phyloP scores from a whole-genome alignment of 441 rosid genomes.

The Hura crepitans region DNA sequence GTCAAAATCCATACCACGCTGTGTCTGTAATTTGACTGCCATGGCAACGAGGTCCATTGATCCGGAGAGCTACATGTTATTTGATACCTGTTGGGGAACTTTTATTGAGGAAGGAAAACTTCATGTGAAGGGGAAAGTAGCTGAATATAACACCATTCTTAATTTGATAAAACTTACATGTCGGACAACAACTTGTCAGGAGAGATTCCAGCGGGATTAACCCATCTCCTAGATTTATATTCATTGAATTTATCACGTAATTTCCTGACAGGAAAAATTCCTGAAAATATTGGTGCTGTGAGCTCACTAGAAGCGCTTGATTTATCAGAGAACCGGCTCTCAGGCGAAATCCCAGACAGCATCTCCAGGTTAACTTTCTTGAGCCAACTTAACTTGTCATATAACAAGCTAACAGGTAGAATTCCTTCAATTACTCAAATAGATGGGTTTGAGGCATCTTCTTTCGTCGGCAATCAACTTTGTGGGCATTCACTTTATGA shows the following conservation, averaged over 20 bases:
- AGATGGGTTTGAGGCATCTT: neutral
- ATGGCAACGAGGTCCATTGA: neutral
- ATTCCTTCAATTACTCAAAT: slow-evolving; percentile 20
- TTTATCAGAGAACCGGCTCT: too few relatives aligned
- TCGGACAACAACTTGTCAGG: too few relatives aligned
- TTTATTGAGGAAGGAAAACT: neutral
- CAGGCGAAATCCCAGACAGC: neutral
- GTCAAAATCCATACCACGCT: neutral
- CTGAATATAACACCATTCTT: too few relatives aligned
- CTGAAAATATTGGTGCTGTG: too few relatives aligned
- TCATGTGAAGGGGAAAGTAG: slow-evolving; percentile 8
- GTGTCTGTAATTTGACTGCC: neutral
- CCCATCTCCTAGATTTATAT: too few relatives aligned
- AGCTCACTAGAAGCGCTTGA: too few relatives aligned
- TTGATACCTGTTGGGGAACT: neutral
- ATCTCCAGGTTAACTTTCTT: slow-evolving; percentile 16
- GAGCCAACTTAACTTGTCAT: slow-evolving; percentile 24
- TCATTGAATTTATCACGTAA: too few relatives aligned
- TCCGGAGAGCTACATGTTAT: neutral
- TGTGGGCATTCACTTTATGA: slow-evolving; percentile 27
- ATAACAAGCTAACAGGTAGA: slow-evolving; percentile 19
- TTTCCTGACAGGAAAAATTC: too few relatives aligned
- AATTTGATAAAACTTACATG: too few relatives aligned
- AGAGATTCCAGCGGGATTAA: too few relatives aligned
- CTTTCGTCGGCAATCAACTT: slow-evolving; percentile 21